Base-by-base conservation (phyloP, 2,329 filamentous ascomycete genomes). In the Clathrospora elynae region DNA sequence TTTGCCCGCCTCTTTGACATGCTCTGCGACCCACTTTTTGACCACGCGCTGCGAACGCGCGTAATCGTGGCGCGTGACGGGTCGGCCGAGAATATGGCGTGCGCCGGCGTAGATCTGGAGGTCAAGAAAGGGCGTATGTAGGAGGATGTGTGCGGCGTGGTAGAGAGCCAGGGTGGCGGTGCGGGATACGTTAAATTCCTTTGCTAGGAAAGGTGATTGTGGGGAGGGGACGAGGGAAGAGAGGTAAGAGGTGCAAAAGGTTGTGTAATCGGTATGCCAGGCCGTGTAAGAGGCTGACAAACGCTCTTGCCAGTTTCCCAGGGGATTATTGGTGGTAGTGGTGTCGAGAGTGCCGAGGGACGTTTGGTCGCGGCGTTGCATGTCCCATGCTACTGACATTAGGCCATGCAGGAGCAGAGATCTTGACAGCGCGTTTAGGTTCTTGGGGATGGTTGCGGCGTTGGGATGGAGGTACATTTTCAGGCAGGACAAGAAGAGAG, bases 381-480 rank as follows among this genome's bases (percentile, higher is more conserved):
- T 78, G 44, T 85, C 82, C 74, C 81, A 83, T 2, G 77, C 76
- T 3, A 85, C 74, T 0, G 80, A 82, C 81, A 85, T 84, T 1
- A 85, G 64, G 0, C 82, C 82, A 33, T 85, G 82, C 0, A 85
- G 68, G 1, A 85, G 62, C 1, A 85, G 65, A 0, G 81, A 64
- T 0, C 80, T 70, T 0, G 81, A 80, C 0, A 84, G 56, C 0
- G 72, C 72, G 45, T 81, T 82, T 0, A 84, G 70, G 62, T 10
- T 70, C 54, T 22, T 70, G 35, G 16, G 74, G 0, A 62, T 46
- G 2, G 35, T 32, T 6, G 61, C 42, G 3, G 55, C 43, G n/a
- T 57, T 50, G 1, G 78, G 74, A 2, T 75, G 76, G 2, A 84
- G 73, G 40, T 83, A 83, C 2, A 76, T 73, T 52, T 84, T 84